phyloP scores from a whole-genome alignment of 306 rosid species.

The Prunus fruticosa region DNA sequence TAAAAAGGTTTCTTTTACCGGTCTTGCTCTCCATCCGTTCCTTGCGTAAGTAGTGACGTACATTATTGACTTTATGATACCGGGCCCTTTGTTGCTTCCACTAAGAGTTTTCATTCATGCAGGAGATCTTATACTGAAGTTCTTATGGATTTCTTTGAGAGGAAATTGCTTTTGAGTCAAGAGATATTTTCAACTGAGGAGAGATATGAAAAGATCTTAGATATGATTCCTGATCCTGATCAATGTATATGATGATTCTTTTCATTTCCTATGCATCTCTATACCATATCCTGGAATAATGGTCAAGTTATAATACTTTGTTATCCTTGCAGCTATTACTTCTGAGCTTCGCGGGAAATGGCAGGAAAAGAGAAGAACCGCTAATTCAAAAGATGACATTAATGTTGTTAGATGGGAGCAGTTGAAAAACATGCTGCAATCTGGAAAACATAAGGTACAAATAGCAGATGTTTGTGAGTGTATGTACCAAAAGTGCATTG shows the following conservation, averaged over 20 bases:
- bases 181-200: constrained; percentile 66
- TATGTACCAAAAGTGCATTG: neutral
- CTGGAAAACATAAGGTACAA: constrained; percentile 69
- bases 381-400: constrained; percentile 63
- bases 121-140: constrained; percentile 79
- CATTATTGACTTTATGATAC: constrained; percentile 19
- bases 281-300: constrained; percentile 9
- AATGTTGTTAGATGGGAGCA: constrained; percentile 83
- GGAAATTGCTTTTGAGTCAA: constrained; percentile 59
- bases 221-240: constrained; percentile 84
- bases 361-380: constrained; percentile 64
- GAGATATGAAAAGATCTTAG: constrained; percentile 76
- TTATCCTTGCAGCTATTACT: constrained; percentile 65
- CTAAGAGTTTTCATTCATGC: constrained; percentile 32
- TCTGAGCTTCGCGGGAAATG: constrained; percentile 86
- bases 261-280: neutral
- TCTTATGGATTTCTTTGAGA: constrained; percentile 70
- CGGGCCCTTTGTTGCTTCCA: constrained; percentile 22
- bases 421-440: constrained; percentile 64
- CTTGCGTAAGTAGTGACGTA: constrained; percentile 56
- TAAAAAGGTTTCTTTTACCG: constrained; percentile 69
- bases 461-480: neutral
- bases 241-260: constrained; percentile 45
- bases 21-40: constrained; percentile 71
- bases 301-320: constrained; percentile 10